Evolutionary conservation across 2,329 filamentous ascomycete species (phyloP), one percentile per base, ranked within the genome.

Genomic region (Pyrenophora graminea): DNA sequence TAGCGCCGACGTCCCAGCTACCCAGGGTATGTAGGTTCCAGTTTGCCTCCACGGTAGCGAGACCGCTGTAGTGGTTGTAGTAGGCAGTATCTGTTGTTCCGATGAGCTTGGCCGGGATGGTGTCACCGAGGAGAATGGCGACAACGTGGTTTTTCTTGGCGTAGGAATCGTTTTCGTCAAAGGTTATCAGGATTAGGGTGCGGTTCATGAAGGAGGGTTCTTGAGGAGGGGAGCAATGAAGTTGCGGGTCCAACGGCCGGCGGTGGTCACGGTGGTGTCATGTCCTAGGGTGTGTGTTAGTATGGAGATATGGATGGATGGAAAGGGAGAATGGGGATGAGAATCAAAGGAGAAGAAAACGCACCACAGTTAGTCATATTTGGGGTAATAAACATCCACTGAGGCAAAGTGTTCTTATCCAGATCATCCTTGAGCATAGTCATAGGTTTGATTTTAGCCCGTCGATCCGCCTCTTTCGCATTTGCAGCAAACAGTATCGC

Each of bases 121-220:
- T 86, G 51, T 89, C 89, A 13, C 90, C 90, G 3, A 94, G 76
- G 0, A 94, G 80, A 58, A 94, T 80, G 56, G 78, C 83, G 53
- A 90, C 82, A 45, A 94, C 81, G 34, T 80, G 79, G 80, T 94
- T 94, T 61, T 82, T 81, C 21, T 78, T 74, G 5, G 78, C 72
- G 73, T 91, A 91, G 8, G 82, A 85, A 62, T 87, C 83, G 69
- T 86, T 89, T 76, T 94, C 90, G 58, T 94, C 90, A 65, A 91
- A 94, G 2, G 81, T 92, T 53, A 94, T 72, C 4, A 93, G 77
- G 8, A 94, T 81, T 1, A 94, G 80, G 0, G 88, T 92, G 66
- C 88, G 84, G 42, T 88, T 77, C 83, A 87, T 88, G 73, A 94
- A 93, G 60, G 86, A 82, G 41, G 72, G 75, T 93, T 82, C 31